Evolutionary conservation across 495 filamentous ascomycete genomes (phyloP).

Genomic region (Penicillium argentinense): DNA sequence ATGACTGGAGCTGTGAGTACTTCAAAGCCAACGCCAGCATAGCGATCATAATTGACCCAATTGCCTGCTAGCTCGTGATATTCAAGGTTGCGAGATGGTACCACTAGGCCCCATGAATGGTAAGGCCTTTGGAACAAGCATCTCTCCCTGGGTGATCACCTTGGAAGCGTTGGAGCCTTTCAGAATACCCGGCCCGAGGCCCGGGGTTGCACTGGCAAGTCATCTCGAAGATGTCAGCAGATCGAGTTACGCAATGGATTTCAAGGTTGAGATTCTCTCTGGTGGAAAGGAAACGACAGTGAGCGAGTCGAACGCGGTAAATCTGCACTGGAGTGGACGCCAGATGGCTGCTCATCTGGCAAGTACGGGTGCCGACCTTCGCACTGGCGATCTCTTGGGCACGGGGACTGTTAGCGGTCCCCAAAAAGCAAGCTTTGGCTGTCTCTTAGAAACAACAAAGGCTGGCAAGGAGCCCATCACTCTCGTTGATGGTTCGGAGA

Average conservation of each 20-base stretch:
- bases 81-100: slow-evolving; percentile 37
- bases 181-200: slow-evolving; percentile 48
- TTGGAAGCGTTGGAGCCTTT: slow-evolving; percentile 73
- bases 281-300: slow-evolving; percentile 58
- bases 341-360: slow-evolving; percentile 88
- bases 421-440: slow-evolving; percentile 54
- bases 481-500: slow-evolving; percentile 54
- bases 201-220: slow-evolving; percentile 52
- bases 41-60: slow-evolving; percentile 5
- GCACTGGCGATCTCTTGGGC: slow-evolving; percentile 75
- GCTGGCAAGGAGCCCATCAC: slow-evolving; percentile 59
- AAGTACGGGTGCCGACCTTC: slow-evolving; percentile 70
- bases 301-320: slow-evolving; percentile 52
- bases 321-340: slow-evolving; percentile 79
- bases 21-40: no score
- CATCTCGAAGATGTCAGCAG: slow-evolving; percentile 62
- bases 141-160: slow-evolving; percentile 81
- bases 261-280: slow-evolving; percentile 65
- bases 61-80: slow-evolving; percentile 29
- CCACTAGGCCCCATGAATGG: slow-evolving; percentile 47
- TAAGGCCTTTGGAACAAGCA: slow-evolving; percentile 81
- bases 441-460: slow-evolving; percentile 70
- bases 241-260: slow-evolving; percentile 64
- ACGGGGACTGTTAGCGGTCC: slow-evolving; percentile 81
- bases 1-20: slow-evolving; percentile 84